These are phyloP conservation scores for Baorangia bicolor DNA, from an alignment of 768 basidiomycete genomes.

Conservation along the genomic window DNA sequence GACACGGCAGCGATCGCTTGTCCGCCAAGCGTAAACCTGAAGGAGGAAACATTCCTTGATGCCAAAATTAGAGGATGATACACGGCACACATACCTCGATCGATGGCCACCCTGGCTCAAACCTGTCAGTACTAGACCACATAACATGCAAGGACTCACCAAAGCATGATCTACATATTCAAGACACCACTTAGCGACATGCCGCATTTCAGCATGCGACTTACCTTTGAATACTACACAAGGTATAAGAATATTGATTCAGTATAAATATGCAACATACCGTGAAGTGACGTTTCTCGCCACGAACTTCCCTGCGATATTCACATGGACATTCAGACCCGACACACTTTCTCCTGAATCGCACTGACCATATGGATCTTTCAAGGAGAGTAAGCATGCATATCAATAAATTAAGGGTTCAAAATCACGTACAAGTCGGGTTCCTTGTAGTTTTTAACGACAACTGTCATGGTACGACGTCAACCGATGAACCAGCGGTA, in stretches of 20 bases:
- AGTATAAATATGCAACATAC: slow-evolving; percentile 39
- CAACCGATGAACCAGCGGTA: background rate
- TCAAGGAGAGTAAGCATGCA: slow-evolving; percentile 1
- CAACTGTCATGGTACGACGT: slow-evolving; percentile 43
- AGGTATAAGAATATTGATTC: background rate
- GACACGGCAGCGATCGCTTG: slow-evolving; percentile 90
- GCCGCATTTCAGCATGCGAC: slow-evolving; percentile 9
- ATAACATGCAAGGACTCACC: slow-evolving; percentile 44
- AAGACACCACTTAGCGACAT: slow-evolving; percentile 5
- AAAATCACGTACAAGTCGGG: slow-evolving; percentile 69
- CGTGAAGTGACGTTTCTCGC: slow-evolving; percentile 81
- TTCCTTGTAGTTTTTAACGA: slow-evolving; percentile 67
- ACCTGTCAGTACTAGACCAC: background rate
- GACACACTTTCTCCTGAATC: slow-evolving; percentile 25
- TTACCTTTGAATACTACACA: slow-evolving; percentile 74
- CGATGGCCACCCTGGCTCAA: slow-evolving; percentile 83
- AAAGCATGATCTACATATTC: slow-evolving; percentile 74
- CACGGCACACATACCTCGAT: slow-evolving; percentile 56
- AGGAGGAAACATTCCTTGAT: background rate
- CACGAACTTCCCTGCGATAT: slow-evolving; percentile 79
- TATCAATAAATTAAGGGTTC: background rate
- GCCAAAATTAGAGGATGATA: background rate
- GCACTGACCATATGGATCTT: slow-evolving; percentile 79
- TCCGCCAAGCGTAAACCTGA: slow-evolving; percentile 87
- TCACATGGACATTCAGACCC: slow-evolving; percentile 23